These are phyloP conservation scores for Acer negundo DNA, from an alignment of 345 rosid species.

Conservation along the genomic window DNA sequence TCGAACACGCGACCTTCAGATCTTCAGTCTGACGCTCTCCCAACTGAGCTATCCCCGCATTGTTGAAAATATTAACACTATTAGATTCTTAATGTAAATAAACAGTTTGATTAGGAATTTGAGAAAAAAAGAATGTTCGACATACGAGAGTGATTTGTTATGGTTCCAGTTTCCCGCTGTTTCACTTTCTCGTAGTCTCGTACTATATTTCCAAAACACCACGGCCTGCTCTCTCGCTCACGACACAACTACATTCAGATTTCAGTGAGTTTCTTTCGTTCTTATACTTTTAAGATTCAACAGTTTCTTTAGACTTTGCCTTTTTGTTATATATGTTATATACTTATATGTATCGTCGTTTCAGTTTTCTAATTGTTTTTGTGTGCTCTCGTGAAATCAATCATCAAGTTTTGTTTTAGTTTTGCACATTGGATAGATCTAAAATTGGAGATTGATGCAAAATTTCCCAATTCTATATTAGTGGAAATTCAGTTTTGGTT, in stretches of 20 bases:
- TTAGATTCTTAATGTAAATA: too few relatives aligned
- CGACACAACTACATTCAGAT: not conserved
- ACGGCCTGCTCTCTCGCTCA: not conserved
- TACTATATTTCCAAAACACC: too few relatives aligned
- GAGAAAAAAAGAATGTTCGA: too few relatives aligned
- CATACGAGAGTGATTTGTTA: too few relatives aligned
- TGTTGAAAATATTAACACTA: too few relatives aligned
- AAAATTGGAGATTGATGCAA: not conserved
- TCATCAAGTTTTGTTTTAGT: too few relatives aligned
- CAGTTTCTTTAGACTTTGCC: not conserved
- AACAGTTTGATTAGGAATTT: too few relatives aligned
- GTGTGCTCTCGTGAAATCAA: not conserved
- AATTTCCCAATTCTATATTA: not conserved
- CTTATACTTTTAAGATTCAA: not conserved
- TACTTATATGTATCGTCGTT: not conserved
- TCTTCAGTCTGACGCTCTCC: constrained; percentile 99
- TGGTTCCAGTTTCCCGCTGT: too few relatives aligned
- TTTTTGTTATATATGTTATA: too few relatives aligned
- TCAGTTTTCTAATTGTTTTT: not conserved
- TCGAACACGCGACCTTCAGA: constrained; percentile 99
- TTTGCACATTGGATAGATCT: not conserved
- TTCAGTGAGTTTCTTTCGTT: not conserved
- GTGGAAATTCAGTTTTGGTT: not conserved
- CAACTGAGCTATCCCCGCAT: constrained; percentile 93
- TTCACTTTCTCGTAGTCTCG: too few relatives aligned